Conservation (phyloP, 2,329 filamentous ascomycete species). For the Paecilomyces formosus region DNA sequence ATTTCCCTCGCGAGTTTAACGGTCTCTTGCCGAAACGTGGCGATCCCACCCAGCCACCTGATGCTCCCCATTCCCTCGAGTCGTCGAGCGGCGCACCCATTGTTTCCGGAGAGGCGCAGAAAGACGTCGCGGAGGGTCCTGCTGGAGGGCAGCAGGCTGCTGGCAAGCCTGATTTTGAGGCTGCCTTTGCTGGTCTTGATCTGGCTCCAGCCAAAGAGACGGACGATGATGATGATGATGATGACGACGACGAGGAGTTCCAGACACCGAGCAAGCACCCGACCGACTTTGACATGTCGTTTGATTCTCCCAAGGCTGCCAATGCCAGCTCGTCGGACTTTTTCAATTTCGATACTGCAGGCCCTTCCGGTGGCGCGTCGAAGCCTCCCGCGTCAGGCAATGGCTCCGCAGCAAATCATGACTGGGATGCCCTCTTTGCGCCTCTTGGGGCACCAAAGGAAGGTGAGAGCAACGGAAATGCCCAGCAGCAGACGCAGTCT, state of each 20-base stretch:
- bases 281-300: conserved; percentile 40
- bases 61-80: conserved; percentile 34
- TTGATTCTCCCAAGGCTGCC: conserved; percentile 31
- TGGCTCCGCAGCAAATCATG: conserved; percentile 48
- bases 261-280: conserved; percentile 24
- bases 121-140: conserved; percentile 8
- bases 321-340: conserved; percentile 27
- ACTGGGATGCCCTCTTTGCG: conserved; percentile 94
- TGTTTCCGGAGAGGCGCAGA: conserved; percentile 26
- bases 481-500: conserved; percentile 4
- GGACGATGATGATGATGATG: conserved; percentile 46
- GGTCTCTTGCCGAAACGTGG: conserved; percentile 32
- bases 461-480: conserved; percentile 3
- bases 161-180: conserved; percentile 37
- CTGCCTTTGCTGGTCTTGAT: conserved; percentile 38
- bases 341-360: conserved; percentile 28
- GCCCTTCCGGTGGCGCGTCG: conserved; percentile 37
- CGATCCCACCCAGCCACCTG: conserved; percentile 31
- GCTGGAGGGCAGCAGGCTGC: conserved; percentile 20
- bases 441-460: conserved; percentile 51
- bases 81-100: conserved; percentile 28
- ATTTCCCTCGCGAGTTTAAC: conserved; percentile 30
- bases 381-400: conserved; percentile 28
- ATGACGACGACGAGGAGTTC: conserved; percentile 37
- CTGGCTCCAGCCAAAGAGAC: conserved; percentile 38